Base-by-base conservation (phyloP, 2,329 filamentous ascomycete species). In the Fusarium cyanostomum region DNA sequence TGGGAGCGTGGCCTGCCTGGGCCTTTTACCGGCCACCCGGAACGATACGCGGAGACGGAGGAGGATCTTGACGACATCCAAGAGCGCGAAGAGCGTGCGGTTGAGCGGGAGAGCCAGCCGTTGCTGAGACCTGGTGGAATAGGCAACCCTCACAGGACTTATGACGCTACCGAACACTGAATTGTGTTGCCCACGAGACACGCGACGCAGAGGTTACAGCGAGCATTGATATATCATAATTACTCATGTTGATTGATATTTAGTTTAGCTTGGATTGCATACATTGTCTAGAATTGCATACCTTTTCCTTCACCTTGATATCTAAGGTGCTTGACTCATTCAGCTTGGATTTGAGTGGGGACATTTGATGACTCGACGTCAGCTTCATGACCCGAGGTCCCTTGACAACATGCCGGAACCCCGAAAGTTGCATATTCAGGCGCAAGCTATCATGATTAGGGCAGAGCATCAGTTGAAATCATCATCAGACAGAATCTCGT, bases 1-100 rank as follows among this genome's bases (percentile, higher is more conserved):
- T 80, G 81, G 74, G 82, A 84, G 64, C 80, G 82, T 30, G 79
- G 80, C 10, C 75, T 81, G 8, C 82, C 82, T 4, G 81, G 81
- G 6, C 81, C 81, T 1, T 83, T 83, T 63, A 82, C 81, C 2
- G 80, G 80, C 2, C 82, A 84, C 49, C 81, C 82, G 4, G 81
- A 84, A 67, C 77, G 78, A 56, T 84, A 85, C 49, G 81, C 81
- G 28, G 78, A 81, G 45, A 83, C 79, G 4, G 80, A 82, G 31
- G 82, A 84, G 54, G 81, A 85, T 55, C 73, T 84, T 59, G 80
- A 82, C 45, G 77, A 80, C 31, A 80, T 84, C 33, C 72, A 80
- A 57, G 81, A 83, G 57, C 79, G 81, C 16, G 82, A 85, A 63
- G 82, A 84, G 52, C 74, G 79, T 38, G 81, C 82, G 13, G 81